Percentiles rank a stretch among this genome's conserved stretches.
Evolutionary conservation across 2,329 filamentous ascomycete species (phyloP).

Genomic region (Penicillium rolfsii): DNA sequence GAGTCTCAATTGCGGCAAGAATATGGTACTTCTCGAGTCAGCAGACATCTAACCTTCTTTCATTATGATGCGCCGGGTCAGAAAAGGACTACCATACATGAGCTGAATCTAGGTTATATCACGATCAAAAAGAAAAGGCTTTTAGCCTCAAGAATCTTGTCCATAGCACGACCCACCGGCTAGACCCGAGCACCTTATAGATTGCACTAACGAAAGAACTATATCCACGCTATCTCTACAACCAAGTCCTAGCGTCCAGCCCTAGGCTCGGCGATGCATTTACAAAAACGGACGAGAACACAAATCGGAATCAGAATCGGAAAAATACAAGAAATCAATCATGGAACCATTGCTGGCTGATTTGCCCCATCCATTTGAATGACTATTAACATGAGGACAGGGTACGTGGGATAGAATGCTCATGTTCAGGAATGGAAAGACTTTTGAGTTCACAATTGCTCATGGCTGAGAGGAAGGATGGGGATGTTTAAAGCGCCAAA

Average conservation of each 20-base stretch:
- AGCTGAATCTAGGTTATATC: too few relatives aligned
- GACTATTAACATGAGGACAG: constrained; percentile 8
- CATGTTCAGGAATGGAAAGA: background rate
- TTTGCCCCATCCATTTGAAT: constrained; percentile 3
- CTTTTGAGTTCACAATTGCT: constrained; percentile 13
- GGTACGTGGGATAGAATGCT: background rate
- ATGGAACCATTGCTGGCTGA: background rate
- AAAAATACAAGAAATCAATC: constrained; percentile 10
- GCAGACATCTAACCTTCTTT: too few relatives aligned
- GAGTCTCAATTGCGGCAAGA: too few relatives aligned
- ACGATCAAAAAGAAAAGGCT: background rate
- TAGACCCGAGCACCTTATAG: background rate
- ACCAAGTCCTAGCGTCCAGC: constrained; percentile 1
- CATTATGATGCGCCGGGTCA: too few relatives aligned
- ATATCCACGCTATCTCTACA: constrained; percentile 7
- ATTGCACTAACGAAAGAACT: constrained; percentile 5
- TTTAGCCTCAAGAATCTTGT: background rate
- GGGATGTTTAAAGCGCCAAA: background rate
- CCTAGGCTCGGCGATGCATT: background rate
- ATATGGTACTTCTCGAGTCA: too few relatives aligned
- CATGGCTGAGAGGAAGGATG: constrained; percentile 13
- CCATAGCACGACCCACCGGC: background rate
- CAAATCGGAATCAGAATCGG: background rate
- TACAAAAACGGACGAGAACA: background rate
- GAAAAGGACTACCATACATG: too few relatives aligned